Evolutionary conservation across 2,329 filamentous ascomycete species (phyloP).

Genomic region (Paramyrothecium sp.): DNA sequence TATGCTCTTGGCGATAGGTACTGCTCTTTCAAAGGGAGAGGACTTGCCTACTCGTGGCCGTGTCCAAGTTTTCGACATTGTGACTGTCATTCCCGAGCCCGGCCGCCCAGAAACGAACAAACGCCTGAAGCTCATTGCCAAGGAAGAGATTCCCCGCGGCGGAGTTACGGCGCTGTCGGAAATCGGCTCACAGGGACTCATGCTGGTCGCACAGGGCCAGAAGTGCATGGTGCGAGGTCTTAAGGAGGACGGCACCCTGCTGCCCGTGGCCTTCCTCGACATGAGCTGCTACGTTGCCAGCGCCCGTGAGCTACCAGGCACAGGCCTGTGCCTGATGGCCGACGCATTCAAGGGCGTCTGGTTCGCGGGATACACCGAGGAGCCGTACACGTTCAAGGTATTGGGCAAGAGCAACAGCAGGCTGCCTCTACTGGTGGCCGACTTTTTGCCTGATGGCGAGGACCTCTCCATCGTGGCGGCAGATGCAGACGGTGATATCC

Average conservation of each 20-base stretch:
- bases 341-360: constrained; percentile 93
- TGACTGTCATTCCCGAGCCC: constrained; percentile 86
- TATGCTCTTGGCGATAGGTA: constrained; percentile 81
- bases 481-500: constrained; percentile 82
- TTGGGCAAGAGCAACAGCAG: constrained; percentile 83
- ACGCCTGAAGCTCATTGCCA: constrained; percentile 80
- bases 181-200: constrained; percentile 82
- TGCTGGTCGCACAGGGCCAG: constrained; percentile 89
- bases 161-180: constrained; percentile 84
- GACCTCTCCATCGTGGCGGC: constrained; percentile 80
- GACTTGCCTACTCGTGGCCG: constrained; percentile 83
- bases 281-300: constrained; percentile 91
- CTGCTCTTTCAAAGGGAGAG: constrained; percentile 82
- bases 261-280: constrained; percentile 96
- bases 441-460: constrained; percentile 84
- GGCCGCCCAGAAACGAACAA: constrained; percentile 81
- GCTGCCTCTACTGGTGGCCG: constrained; percentile 76
- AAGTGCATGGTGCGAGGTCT: constrained; percentile 96
- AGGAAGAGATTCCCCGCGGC: constrained; percentile 88
- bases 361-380: constrained; percentile 95
- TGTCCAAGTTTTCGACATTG: constrained; percentile 88
- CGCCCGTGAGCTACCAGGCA: constrained; percentile 79
- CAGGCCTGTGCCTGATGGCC: constrained; percentile 82
- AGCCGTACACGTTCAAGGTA: constrained; percentile 92
- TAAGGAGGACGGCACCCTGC: constrained; percentile 88